Conservation (phyloP, 257 asterid species). For the Asclepias syriaca region DNA sequence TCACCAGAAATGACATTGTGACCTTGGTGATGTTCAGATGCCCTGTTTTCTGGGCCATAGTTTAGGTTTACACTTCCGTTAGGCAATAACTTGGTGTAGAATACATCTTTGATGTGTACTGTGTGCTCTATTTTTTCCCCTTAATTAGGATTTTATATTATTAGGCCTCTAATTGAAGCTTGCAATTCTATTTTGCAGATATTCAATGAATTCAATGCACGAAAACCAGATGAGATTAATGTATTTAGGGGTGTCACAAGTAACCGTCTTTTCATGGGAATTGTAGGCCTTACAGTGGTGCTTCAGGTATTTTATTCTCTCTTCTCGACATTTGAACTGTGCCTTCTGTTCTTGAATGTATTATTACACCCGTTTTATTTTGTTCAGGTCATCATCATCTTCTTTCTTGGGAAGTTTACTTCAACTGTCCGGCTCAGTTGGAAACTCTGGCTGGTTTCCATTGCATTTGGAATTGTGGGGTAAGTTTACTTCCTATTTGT, state of each 20-base stretch:
- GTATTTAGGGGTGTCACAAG: slow-evolving; percentile 69
- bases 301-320: slow-evolving; percentile 56
- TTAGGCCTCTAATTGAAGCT: neutral
- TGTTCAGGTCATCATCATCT: slow-evolving; percentile 65
- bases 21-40: neutral
- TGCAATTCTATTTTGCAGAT: slow-evolving; percentile 30
- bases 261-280: slow-evolving; percentile 73
- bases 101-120: neutral
- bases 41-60: neutral
- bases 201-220: slow-evolving; percentile 89
- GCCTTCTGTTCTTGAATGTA: neutral
- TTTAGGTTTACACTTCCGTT: neutral
- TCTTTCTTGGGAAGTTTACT: slow-evolving; percentile 77
- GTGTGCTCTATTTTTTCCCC: too few relatives aligned
- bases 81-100: neutral
- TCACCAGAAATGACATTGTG: neutral
- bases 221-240: slow-evolving; percentile 86
- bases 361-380: neutral
- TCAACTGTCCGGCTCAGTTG: slow-evolving; percentile 71
- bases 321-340: neutral
- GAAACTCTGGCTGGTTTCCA: slow-evolving; percentile 88
- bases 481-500: slow-evolving; percentile 12
- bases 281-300: slow-evolving; percentile 58
- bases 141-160: too few relatives aligned
- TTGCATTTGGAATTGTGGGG: slow-evolving; percentile 71